These are phyloP conservation scores for Neophaeococcomyces aloes DNA, from an alignment of 2,329 filamentous ascomycete genomes.

Conservation along the genomic window DNA sequence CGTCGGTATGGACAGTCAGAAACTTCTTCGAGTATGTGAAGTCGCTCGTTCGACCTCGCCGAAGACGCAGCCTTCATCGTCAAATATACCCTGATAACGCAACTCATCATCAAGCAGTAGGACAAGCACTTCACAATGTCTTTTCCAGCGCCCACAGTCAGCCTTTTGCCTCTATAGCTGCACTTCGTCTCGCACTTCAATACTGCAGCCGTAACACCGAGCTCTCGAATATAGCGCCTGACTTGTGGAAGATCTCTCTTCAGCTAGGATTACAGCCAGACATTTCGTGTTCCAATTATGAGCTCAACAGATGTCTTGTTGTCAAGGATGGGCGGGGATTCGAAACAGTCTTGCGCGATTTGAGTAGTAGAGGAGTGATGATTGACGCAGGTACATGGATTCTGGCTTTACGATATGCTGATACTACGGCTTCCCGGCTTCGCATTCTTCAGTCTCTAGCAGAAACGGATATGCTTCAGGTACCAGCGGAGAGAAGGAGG, in stretches of 20 bases:
- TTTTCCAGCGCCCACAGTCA: conserved; percentile 7
- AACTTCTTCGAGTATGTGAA: too few relatives aligned
- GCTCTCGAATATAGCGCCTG: not conserved
- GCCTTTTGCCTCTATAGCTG: conserved; percentile 1
- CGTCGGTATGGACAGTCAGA: too few relatives aligned
- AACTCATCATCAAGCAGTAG: not conserved
- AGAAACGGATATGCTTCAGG: not conserved
- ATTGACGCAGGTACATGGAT: not conserved
- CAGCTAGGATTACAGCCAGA: conserved; percentile 3
- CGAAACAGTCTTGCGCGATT: not conserved
- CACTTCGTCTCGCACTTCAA: not conserved
- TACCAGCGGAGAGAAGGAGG: not conserved
- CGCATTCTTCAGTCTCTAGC: not conserved
- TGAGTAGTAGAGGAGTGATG: not conserved
- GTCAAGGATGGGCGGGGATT: not conserved
- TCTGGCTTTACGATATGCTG: not conserved
- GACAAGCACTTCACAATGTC: conserved; percentile 10
- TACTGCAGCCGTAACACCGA: conserved; percentile 2
- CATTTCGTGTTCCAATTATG: conserved; percentile 4
- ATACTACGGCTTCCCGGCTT: not conserved
- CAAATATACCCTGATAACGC: not conserved
- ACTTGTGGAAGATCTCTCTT: not conserved
- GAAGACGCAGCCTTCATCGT: too few relatives aligned
- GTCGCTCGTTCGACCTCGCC: too few relatives aligned
- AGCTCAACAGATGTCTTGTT: not conserved